These are phyloP conservation scores for Lasiodiplodia gonubiensis DNA, from an alignment of 2,329 filamentous ascomycete genomes.

Conservation along the genomic window DNA sequence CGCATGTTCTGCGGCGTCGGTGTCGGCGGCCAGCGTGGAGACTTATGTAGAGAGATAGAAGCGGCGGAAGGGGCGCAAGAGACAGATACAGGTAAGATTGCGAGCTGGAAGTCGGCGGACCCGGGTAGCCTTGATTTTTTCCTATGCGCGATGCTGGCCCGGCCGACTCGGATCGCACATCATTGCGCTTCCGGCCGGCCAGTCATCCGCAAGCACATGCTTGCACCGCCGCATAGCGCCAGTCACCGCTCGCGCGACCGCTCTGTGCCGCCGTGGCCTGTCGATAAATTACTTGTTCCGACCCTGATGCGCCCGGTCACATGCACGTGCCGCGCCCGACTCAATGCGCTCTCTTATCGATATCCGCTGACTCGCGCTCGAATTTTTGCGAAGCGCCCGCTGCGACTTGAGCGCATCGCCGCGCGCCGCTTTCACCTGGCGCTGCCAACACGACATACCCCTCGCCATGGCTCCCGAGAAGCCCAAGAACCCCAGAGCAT, in stretches of 20 bases:
- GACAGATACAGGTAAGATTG: constrained; percentile 14
- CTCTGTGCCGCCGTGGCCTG: background rate
- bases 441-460: background rate
- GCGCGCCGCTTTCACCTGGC: constrained; percentile 4
- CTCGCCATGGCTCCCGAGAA: constrained; percentile 43
- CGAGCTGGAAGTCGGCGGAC: constrained; percentile 23
- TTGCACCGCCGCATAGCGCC: background rate
- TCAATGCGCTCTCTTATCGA: constrained; percentile 4
- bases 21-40: constrained; percentile 26
- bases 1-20: constrained; percentile 25
- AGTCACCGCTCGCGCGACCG: constrained; percentile 11
- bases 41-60: background rate
- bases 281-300: constrained; percentile 9
- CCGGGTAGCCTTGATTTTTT: constrained; percentile 25
- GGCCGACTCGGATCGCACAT: constrained; percentile 22
- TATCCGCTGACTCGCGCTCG: constrained; percentile 10
- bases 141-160: background rate
- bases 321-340: constrained; percentile 8
- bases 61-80: background rate
- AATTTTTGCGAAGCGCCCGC: constrained; percentile 20
- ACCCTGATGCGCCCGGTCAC: constrained; percentile 8
- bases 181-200: constrained; percentile 22
- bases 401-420: background rate
- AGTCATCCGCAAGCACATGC: background rate
- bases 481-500: constrained; percentile 50